Percentiles rank a stretch among this genome's conserved stretches.
Evolutionary conservation across 2,329 filamentous ascomycete species (phyloP).

Genomic region (Aspergillus ustus): DNA sequence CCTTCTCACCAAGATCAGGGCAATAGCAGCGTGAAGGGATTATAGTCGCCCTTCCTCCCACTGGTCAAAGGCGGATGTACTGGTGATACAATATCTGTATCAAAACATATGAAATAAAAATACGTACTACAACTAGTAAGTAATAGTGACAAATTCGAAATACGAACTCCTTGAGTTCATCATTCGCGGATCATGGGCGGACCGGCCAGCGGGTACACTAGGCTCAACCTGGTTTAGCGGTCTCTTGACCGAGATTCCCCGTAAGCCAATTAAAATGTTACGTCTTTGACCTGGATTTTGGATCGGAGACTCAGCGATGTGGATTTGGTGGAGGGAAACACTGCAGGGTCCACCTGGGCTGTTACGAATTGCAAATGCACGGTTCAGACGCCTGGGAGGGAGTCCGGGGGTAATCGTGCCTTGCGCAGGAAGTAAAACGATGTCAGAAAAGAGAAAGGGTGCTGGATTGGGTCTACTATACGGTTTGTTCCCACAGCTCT

Average conservation of each 20-base stretch:
- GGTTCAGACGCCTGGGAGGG: not conserved
- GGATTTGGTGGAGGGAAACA: not conserved
- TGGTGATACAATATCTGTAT: not conserved
- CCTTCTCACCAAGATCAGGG: not conserved
- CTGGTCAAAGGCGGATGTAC: not conserved
- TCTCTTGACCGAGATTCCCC: slow-evolving; percentile 23
- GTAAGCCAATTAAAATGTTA: slow-evolving; percentile 17
- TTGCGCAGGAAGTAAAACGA: not conserved
- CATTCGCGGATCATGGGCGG: slow-evolving; percentile 26
- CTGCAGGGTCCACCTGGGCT: not conserved
- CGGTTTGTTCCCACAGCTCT: not conserved
- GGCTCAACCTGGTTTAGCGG: slow-evolving; percentile 14
- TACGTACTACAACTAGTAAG: too few relatives aligned
- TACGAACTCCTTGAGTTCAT: not conserved
- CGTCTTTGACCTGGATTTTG: slow-evolving; percentile 23
- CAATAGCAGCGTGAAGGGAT: not conserved
- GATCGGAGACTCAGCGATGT: slow-evolving; percentile 11
- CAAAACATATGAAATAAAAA: not conserved
- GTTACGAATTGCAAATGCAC: not conserved
- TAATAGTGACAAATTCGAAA: not conserved
- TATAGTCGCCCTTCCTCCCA: not conserved
- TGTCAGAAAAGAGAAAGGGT: not conserved
- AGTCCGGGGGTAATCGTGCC: not conserved
- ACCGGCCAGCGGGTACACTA: slow-evolving; percentile 29
- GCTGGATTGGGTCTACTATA: too few relatives aligned